Percentiles rank a stretch among this genome's conserved stretches.
Conservation (phyloP, 768 basidiomycete species). For the Favolaschia claudopus region DNA sequence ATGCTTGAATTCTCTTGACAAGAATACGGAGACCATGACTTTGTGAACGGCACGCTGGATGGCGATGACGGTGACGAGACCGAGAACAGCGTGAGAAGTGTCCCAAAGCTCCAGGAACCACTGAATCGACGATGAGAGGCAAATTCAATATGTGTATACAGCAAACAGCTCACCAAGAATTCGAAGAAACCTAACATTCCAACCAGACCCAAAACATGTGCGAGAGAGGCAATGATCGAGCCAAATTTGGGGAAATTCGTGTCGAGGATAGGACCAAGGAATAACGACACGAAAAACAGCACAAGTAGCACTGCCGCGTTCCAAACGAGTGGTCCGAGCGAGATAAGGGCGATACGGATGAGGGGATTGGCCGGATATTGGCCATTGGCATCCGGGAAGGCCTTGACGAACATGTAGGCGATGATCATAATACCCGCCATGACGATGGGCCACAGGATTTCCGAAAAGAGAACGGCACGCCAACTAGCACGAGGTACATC, state of each 20-base stretch:
- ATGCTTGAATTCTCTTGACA: conserved; percentile 98
- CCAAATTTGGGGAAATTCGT: conserved; percentile 89
- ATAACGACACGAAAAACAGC: conserved; percentile 90
- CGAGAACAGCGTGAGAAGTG: conserved; percentile 90
- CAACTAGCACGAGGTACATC: conserved; percentile 94
- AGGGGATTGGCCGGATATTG: conserved; percentile 80
- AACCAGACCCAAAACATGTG: conserved; percentile 81
- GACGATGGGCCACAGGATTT: conserved; percentile 85
- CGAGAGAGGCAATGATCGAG: conserved; percentile 89
- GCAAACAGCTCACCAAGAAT: conserved; percentile 74
- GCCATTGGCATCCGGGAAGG: conserved; percentile 73
- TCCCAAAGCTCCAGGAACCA: conserved; percentile 97
- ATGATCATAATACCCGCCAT: conserved; percentile 89
- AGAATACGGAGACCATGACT: conserved; percentile 90
- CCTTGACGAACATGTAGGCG: conserved; percentile 92
- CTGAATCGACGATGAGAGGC: conserved; percentile 48
- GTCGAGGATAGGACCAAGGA: conserved; percentile 92
- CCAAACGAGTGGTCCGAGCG: conserved; percentile 95
- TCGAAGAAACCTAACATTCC: conserved; percentile 97
- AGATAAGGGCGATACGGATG: conserved; percentile 91
- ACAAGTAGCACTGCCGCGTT: conserved; percentile 87
- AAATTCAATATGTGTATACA: conserved; percentile 5
- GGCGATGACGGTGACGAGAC: conserved; percentile 88
- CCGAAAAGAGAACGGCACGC: conserved; percentile 88
- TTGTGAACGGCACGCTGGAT: conserved; percentile 95